Evolutionary conservation across 305 asterid genomes (phyloP), one percentile per base, ranked within the genome.

Genomic region (Plantago rigida): DNA sequence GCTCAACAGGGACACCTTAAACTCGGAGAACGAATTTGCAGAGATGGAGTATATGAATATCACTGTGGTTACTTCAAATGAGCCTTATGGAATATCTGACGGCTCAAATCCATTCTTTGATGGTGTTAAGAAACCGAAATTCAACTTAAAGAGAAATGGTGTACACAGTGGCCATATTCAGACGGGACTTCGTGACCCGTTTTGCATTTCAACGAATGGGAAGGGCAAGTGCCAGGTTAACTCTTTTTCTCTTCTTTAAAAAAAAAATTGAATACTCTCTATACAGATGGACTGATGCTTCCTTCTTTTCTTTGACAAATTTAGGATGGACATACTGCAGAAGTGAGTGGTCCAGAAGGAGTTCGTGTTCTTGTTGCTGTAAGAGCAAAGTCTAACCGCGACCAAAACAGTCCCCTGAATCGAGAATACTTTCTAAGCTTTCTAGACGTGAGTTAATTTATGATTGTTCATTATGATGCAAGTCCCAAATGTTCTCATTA

Each of bases 121-220:
- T 65, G 89, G 85, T 64, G 74, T 48, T n/a, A 58, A 60, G 54
- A 72, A 64, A 44, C 89, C 92, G 0, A 85, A 77, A 46, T 85
- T 90, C 60, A 70, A 71, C 12, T 59, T 85, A n/a, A 56, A 36
- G 58, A 78, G 71, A 71, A 64, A 79, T 49, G 85, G 89, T 31
- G 85, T 84, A 63, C 96, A 90, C 26, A 85, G 95, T 45, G 96
- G 97, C 51, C 97, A 90, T 71, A 87, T 87, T 62, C 94, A 82
- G 76, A 84, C 76, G 10, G 80, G 82, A 51, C 80, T 81, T 36
- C 76, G 72, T 0, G 96, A 90, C 81, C 87, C 95, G 51, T 85
- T 84, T 64, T 87, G 97, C 79, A 42, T 81, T 48, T 77, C 19
- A 52, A 71, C 75, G 73, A 80, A 81, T 66, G 79, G 81, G 52